A percentile compares a stretch with the other conserved stretches of the same genome.
These are phyloP conservation scores for Ascobolus immersus DNA, from an alignment of 495 filamentous ascomycete species.

Conservation along the genomic window DNA sequence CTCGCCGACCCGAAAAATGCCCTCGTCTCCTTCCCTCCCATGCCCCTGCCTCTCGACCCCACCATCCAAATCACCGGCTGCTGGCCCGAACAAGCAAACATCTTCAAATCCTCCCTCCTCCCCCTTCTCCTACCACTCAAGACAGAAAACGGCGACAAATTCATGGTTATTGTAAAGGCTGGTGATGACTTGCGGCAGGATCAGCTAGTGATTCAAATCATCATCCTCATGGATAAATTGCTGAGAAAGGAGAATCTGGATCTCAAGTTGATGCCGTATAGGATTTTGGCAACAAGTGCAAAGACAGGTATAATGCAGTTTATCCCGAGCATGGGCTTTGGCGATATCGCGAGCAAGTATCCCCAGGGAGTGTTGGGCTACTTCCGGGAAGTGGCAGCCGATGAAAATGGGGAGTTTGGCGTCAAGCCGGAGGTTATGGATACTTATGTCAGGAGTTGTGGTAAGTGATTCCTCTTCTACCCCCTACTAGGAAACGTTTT, in stretches of 20 bases:
- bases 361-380: constrained; percentile 43
- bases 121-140: constrained; percentile 82
- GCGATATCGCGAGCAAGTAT: constrained; percentile 44
- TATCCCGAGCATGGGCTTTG: constrained; percentile 59
- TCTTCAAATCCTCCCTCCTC: constrained; percentile 85
- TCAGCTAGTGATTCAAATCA: constrained; percentile 93
- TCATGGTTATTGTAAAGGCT: constrained; percentile 88
- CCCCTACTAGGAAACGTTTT: background rate
- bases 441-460: constrained; percentile 76
- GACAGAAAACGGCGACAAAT: constrained; percentile 46
- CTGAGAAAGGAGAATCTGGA: constrained; percentile 93
- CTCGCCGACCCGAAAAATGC: constrained; percentile 79
- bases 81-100: constrained; percentile 58
- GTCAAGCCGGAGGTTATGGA: constrained; percentile 85
- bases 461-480: background rate
- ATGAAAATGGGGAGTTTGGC: constrained; percentile 53
- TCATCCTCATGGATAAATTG: constrained; percentile 91
- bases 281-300: constrained; percentile 76
- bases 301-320: constrained; percentile 82
- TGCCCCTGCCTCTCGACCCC: constrained; percentile 76
- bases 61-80: constrained; percentile 52
- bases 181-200: constrained; percentile 94
- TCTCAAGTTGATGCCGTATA: constrained; percentile 81
- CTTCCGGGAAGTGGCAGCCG: constrained; percentile 71
- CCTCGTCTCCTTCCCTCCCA: constrained; percentile 50